Percentiles rank a stretch among this genome's conserved stretches.
phyloP scores from a whole-genome alignment of 345 rosid genomes.

The Boechera retrofracta region DNA sequence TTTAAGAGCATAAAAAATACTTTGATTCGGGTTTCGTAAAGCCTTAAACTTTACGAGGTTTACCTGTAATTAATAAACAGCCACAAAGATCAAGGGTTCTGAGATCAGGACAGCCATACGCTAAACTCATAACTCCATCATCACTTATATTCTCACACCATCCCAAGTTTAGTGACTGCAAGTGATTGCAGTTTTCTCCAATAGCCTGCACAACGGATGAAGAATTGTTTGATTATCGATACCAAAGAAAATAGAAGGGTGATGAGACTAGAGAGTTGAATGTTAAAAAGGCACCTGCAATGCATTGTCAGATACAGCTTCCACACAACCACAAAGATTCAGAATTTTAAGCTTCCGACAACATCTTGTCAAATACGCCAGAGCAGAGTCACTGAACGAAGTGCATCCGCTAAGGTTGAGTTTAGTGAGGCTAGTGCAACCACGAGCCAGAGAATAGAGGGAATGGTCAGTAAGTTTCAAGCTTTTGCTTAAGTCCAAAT shows the following conservation, averaged over 20 bases:
- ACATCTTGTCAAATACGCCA: slow-evolving; percentile 60
- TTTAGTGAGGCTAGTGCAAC: slow-evolving; percentile 76
- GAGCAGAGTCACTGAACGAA: slow-evolving; percentile 67
- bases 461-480: slow-evolving; percentile 80
- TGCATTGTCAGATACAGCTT: slow-evolving; percentile 78
- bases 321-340: slow-evolving; percentile 96
- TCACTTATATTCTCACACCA: slow-evolving; percentile 96
- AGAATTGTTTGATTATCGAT: neutral
- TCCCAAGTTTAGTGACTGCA: slow-evolving; percentile 85
- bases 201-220: slow-evolving; percentile 59
- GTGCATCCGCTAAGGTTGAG: slow-evolving; percentile 96
- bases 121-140: slow-evolving; percentile 83
- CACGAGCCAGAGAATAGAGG: slow-evolving; percentile 73
- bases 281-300: slow-evolving; percentile 61
- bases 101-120: slow-evolving; percentile 88
- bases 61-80: slow-evolving; percentile 86
- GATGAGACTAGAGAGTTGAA: neutral
- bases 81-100: slow-evolving; percentile 81
- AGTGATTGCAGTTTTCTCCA: slow-evolving; percentile 69
- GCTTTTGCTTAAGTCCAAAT: slow-evolving; percentile 95
- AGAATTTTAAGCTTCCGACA: slow-evolving; percentile 68
- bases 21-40: neutral
- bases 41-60: neutral
- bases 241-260: neutral
- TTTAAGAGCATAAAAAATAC: neutral